phyloP scores from a whole-genome alignment of 1,284 basidiomycete genomes.

The Leccinum subrobustum region DNA sequence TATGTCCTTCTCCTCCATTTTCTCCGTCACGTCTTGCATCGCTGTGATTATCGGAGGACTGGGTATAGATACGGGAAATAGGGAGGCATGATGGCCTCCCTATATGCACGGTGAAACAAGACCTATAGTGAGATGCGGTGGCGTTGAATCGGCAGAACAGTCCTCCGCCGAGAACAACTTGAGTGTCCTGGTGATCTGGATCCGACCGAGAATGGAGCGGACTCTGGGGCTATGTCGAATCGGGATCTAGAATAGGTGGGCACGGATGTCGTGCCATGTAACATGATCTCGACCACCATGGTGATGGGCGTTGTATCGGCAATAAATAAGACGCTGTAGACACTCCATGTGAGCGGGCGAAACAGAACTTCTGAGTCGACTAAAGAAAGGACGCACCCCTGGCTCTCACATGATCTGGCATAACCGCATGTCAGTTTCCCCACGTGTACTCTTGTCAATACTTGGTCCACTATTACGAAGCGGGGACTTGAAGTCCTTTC shows the following conservation, averaged over 20 bases:
- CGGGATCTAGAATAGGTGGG: background rate
- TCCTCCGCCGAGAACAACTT: background rate
- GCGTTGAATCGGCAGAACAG: background rate
- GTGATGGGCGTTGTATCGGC: background rate
- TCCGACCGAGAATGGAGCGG: background rate
- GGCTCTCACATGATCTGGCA: background rate
- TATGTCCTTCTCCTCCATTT: slow-evolving; percentile 11
- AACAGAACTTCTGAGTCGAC: background rate
- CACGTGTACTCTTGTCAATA: background rate
- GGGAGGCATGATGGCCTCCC: background rate
- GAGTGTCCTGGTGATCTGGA: background rate
- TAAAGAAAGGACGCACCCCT: background rate
- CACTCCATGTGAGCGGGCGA: background rate
- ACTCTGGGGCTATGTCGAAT: background rate
- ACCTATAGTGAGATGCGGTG: background rate
- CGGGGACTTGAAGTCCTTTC: background rate
- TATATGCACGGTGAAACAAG: slow-evolving; percentile 3
- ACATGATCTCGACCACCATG: background rate
- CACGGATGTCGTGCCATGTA: background rate
- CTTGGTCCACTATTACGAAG: background rate
- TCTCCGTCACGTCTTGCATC: slow-evolving; percentile 3
- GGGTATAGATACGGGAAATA: no score
- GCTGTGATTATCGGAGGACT: slow-evolving; percentile 1
- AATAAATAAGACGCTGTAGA: background rate
- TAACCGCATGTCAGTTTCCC: background rate